Evolutionary conservation across 2,329 filamentous ascomycete species (phyloP).

Genomic region (Boeremia exigua): DNA sequence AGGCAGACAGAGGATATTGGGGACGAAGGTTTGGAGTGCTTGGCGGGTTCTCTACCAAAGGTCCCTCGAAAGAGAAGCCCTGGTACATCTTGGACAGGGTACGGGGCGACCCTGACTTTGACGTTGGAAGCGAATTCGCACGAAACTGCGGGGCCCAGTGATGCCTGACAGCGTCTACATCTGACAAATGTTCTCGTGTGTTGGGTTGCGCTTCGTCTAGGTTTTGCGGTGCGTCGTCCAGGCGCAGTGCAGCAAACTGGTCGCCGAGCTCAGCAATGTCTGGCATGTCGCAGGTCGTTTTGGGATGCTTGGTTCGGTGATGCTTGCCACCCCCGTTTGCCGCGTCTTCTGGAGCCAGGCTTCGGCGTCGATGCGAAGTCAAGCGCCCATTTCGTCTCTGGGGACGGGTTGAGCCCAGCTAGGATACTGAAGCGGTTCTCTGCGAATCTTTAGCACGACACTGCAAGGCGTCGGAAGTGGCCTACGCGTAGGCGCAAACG

Average conservation of each 20-base stretch:
- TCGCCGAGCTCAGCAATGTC: conserved; percentile 15
- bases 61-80: not conserved
- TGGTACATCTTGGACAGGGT: not conserved
- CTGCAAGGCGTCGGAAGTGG: not conserved
- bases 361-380: conserved; percentile 23
- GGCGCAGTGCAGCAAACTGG: conserved; percentile 13
- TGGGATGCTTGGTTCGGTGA: conserved; percentile 15
- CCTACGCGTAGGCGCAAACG: conserved; percentile 33
- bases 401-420: conserved; percentile 26
- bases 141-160: conserved; percentile 34
- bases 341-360: conserved; percentile 16
- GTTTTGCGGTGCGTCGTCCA: conserved; percentile 7
- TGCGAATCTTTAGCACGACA: conserved; percentile 7
- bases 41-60: not conserved
- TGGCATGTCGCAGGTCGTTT: conserved; percentile 2
- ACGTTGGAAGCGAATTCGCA: conserved; percentile 16
- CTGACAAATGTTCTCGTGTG: not conserved
- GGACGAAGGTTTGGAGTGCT: not conserved
- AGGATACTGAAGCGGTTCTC: conserved; percentile 41
- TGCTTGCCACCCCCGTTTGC: conserved; percentile 30
- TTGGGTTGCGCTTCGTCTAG: not conserved
- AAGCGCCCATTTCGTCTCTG: conserved; percentile 28
- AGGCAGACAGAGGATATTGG: conserved; percentile 26
- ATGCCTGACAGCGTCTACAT: conserved; percentile 20
- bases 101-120: not conserved